These are phyloP conservation scores for Ceratobasidium sp. DNA, from an alignment of 1,284 basidiomycete genomes.

Conservation along the genomic window DNA sequence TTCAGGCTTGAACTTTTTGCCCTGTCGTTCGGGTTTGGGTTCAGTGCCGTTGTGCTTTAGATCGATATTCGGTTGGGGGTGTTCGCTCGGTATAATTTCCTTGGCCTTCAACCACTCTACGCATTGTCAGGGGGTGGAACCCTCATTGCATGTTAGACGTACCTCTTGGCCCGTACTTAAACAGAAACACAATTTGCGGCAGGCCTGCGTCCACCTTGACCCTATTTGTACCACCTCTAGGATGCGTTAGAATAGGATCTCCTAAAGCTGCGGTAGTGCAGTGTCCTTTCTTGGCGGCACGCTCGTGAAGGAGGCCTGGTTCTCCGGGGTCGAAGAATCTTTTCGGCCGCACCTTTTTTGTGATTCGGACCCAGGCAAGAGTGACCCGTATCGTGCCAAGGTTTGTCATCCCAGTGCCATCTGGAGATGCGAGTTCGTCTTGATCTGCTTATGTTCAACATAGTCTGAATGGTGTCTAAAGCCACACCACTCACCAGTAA, in stretches of 20 bases:
- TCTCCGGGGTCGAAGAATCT: background rate
- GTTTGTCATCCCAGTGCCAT: background rate
- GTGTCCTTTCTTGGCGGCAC: constrained; percentile 29
- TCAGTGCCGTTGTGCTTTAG: too few species aligned
- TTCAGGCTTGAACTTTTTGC: background rate
- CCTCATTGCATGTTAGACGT: background rate
- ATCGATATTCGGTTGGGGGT: background rate
- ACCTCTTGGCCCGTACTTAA: constrained; percentile 25
- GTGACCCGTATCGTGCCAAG: constrained; percentile 19
- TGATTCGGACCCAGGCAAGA: background rate
- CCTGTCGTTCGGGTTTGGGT: background rate
- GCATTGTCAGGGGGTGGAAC: background rate
- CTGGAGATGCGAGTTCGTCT: constrained; percentile 14
- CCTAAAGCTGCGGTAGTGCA: background rate
- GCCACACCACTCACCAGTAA: constrained; percentile 13
- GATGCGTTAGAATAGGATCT: background rate
- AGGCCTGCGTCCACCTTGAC: constrained; percentile 10
- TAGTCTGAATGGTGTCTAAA: background rate
- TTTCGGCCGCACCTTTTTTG: background rate
- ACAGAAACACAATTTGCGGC: background rate
- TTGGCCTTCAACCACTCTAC: constrained; percentile 24
- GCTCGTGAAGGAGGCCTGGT: constrained; percentile 16
- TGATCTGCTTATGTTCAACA: background rate
- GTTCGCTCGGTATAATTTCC: constrained; percentile 4
- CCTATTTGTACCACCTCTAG: background rate